These are phyloP conservation scores for Hibiscus mutabilis DNA, from an alignment of 345 rosid species.

Conservation along the genomic window DNA sequence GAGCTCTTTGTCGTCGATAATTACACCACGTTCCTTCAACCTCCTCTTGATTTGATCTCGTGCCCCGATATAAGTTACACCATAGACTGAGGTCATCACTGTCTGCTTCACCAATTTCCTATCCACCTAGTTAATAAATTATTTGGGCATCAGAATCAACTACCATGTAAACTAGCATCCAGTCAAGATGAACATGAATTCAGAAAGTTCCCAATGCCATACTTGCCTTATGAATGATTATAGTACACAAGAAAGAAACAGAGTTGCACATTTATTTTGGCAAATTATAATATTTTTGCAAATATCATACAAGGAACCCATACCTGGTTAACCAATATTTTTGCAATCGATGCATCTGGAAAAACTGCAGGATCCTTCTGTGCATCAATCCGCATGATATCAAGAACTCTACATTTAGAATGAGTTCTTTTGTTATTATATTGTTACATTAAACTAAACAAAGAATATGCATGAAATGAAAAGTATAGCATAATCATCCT, in stretches of 20 bases:
- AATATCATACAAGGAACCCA: not conserved
- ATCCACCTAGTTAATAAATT: constrained; percentile 57
- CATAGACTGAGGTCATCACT: constrained; percentile 98
- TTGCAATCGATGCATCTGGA: constrained; percentile 72
- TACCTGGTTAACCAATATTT: constrained; percentile 61
- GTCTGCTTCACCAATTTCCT: constrained; percentile 99
- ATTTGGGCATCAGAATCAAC: constrained; percentile 23
- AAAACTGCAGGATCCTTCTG: constrained; percentile 58
- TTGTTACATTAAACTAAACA: constrained; percentile 1
- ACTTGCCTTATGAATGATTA: constrained; percentile 4
- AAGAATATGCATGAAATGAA: not conserved
- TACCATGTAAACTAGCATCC: constrained; percentile 2
- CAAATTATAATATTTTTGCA: constrained; percentile 1
- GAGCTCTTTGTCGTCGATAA: constrained; percentile 44
- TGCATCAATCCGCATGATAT: constrained; percentile 77
- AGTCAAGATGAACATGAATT: not conserved
- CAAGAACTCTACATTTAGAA: constrained; percentile 60
- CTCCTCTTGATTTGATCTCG: constrained; percentile 91
- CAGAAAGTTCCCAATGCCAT: not conserved
- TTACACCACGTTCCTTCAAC: constrained; percentile 76
- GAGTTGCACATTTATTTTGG: not conserved
- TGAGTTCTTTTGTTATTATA: not conserved
- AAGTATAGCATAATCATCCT: constrained; percentile 3
- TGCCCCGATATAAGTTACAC: constrained; percentile 93
- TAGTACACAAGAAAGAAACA: constrained; percentile 3